phyloP scores from a whole-genome alignment of 129 eudicot species.

The Flaveria brownii region DNA sequence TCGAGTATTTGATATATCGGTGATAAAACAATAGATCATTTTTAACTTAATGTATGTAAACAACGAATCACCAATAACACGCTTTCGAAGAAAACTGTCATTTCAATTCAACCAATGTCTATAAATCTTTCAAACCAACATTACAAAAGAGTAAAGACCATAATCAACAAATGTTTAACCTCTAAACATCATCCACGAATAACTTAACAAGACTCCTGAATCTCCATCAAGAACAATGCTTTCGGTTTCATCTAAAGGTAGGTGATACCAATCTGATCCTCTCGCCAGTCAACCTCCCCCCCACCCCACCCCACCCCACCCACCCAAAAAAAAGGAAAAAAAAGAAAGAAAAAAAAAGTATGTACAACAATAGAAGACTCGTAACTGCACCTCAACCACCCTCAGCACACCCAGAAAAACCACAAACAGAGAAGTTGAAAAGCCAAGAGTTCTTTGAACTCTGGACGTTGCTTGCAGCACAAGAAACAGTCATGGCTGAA shows the following conservation, averaged over 20 bases:
- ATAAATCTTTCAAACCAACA: conserved; percentile 6
- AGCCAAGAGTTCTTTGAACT: conserved; percentile 28
- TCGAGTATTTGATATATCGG: no score
- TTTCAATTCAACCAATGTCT: conserved; percentile 12
- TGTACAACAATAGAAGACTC: conserved; percentile 18
- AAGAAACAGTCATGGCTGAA: conserved; percentile 41
- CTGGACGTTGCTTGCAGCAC: conserved; percentile 27
- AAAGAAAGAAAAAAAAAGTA: background rate
- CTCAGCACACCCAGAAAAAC: background rate
- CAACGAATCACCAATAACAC: no score
- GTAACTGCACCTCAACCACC: background rate
- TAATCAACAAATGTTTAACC: background rate
- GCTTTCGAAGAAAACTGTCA: background rate
- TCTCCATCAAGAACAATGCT: background rate
- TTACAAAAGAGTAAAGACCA: conserved; percentile 10
- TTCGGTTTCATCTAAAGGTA: conserved; percentile 6
- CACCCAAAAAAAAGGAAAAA: no score
- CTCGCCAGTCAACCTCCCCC: background rate
- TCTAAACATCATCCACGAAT: background rate
- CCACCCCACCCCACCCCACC: no score
- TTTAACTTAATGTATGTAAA: no score
- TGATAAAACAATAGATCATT: no score
- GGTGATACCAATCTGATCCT: conserved; percentile 6
- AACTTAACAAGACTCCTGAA: background rate
- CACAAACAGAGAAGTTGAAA: background rate